phyloP scores from a whole-genome alignment of 2,329 filamentous ascomycete species.

The Penicillium sp. region DNA sequence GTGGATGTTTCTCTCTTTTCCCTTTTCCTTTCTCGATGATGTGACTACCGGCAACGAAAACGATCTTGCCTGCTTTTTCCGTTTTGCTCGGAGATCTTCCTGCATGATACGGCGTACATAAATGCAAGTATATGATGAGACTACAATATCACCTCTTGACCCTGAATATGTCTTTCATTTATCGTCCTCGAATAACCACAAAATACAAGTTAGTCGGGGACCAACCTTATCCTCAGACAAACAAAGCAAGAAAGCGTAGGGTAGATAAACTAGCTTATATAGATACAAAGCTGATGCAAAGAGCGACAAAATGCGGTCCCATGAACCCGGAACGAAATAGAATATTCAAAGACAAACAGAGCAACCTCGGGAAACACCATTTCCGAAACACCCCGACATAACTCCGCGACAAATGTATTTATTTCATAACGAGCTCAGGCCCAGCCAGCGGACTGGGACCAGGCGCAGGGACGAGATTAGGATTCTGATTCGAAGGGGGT shows the following conservation, averaged over 20 bases:
- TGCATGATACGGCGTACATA: constrained; percentile 25
- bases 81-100: constrained; percentile 17
- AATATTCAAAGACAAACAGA: not conserved
- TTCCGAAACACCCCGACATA: not conserved
- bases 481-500: not conserved
- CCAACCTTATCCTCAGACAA: not conserved
- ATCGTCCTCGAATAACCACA: not conserved
- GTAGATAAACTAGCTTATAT: not conserved
- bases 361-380: not conserved
- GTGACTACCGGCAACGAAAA: constrained; percentile 13
- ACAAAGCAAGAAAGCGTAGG: not conserved
- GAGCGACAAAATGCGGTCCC: not conserved
- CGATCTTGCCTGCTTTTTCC: constrained; percentile 4
- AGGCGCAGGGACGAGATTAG: constrained; percentile 14
- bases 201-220: not conserved
- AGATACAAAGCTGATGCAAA: not conserved
- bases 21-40: not conserved
- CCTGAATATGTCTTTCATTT: not conserved
- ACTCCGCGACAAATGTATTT: constrained; percentile 5
- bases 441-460: constrained; percentile 23
- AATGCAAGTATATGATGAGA: constrained; percentile 15
- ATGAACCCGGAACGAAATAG: not conserved
- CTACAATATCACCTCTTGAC: constrained; percentile 6
- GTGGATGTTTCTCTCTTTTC: constrained; percentile 2
- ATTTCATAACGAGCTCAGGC: constrained; percentile 30